Base-by-base conservation (phyloP, 148 eudicot species). In the Suaeda aralocaspica region DNA sequence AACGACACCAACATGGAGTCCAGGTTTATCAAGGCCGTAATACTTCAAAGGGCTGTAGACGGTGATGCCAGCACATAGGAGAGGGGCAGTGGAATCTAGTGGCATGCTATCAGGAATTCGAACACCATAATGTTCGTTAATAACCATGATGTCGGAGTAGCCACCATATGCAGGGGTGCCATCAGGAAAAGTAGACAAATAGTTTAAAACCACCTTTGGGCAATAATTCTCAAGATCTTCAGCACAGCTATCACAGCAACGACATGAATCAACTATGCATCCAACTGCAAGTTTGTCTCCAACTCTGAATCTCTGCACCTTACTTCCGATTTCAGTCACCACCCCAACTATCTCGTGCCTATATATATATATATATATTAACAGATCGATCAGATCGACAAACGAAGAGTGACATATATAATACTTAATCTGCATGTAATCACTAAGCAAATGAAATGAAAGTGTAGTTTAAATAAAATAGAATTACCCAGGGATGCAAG, bases 341-440 rank as follows among this genome's bases (percentile, higher is more conserved):
- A 36, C 45, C 9, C 87, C 87, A 24, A 66, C 84, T 18, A 84
- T 77, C 74, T 84, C 87, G 53, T 84, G 87, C 68, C 87, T 84
- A 69, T 22, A n/a, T n/a, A n/a, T n/a, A n/a, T n/a, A n/a, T n/a
- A n/a, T n/a, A n/a, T n/a, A n/a, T n/a, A n/a, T n/a, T n/a, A n/a
- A n/a, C n/a, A n/a, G n/a, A n/a, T n/a, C n/a, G n/a, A n/a, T n/a
- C n/a, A 60, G 18, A 16, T 5, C 10, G 16, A 63, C 1, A 22
- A 48, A 19, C 18, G 3, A 66, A 7, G n/a, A n/a, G n/a, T n/a
- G n/a, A n/a, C n/a, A n/a, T n/a, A n/a, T n/a, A n/a, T n/a, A n/a
- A n/a, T n/a, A n/a, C n/a, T n/a, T n/a, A n/a, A n/a, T n/a, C n/a
- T n/a, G n/a, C n/a, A n/a, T n/a, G n/a, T n/a, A n/a, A n/a, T n/a